Evolutionary conservation across 2,329 filamentous ascomycete genomes (phyloP).

Genomic region (Ophiocordyceps camponoti-saundersi): DNA sequence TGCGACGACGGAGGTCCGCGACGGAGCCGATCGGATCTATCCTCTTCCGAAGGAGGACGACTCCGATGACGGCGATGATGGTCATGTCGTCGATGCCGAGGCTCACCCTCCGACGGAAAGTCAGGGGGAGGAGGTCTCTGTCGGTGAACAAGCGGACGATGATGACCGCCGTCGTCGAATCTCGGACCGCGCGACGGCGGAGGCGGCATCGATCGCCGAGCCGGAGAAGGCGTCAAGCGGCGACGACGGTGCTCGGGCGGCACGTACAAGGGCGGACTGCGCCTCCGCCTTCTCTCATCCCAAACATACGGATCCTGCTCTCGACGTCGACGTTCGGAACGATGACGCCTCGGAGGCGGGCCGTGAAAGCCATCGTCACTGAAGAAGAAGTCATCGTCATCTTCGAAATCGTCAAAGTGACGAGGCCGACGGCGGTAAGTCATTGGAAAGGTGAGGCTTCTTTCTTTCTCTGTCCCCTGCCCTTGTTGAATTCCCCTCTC

Average conservation of each 20-base stretch:
- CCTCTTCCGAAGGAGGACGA: background rate
- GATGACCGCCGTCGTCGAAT: background rate
- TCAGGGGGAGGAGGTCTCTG: background rate
- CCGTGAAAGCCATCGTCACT: no score
- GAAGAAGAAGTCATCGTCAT: no score
- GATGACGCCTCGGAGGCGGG: no score
- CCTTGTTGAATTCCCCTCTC: no score
- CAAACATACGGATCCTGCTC: background rate
- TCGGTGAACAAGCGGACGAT: background rate
- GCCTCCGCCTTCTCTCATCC: background rate
- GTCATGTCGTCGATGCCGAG: no score
- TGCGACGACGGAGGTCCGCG: constrained; percentile 6
- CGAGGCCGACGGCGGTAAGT: no score
- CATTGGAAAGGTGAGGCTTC: no score
- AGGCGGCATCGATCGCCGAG: background rate
- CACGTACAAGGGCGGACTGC: background rate
- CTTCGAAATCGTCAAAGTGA: no score
- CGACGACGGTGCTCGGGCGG: background rate
- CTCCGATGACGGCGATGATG: background rate
- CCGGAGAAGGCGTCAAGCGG: background rate
- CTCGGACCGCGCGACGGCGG: background rate
- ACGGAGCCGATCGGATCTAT: background rate
- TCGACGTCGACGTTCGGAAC: background rate
- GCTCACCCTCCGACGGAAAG: background rate
- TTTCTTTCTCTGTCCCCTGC: no score